A percentile compares a stretch with the other conserved stretches of the same genome.
Evolutionary conservation across 805 yeast species (phyloP).

Genomic region (Lachancea sp.): DNA sequence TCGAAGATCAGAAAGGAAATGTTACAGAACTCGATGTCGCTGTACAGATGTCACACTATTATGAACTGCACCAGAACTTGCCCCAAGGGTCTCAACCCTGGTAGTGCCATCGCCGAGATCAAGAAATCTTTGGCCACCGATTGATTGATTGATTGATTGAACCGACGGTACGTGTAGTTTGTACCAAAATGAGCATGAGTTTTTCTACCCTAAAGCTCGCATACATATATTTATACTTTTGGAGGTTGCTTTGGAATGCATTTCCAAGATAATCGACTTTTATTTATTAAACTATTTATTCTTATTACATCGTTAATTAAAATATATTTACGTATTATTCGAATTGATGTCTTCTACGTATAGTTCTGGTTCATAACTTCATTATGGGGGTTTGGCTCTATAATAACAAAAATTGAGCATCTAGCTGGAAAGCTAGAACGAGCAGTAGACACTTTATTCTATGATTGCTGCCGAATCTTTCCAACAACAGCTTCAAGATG

Average conservation of each 20-base stretch:
- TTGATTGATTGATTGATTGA: constrained; percentile 33
- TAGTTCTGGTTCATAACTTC: too few species aligned
- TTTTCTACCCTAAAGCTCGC: neutral
- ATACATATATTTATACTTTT: neutral
- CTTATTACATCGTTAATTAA: constrained; percentile 1
- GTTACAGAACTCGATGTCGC: constrained; percentile 94
- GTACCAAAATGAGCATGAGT: too few species aligned
- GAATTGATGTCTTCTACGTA: too few species aligned
- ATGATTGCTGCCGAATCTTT: constrained; percentile 3
- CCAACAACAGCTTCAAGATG: neutral
- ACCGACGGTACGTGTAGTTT: too few species aligned
- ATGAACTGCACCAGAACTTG: constrained; percentile 98
- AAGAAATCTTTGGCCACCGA: constrained; percentile 87
- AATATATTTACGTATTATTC: neutral
- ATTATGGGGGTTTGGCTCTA: too few species aligned
- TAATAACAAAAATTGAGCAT: too few species aligned
- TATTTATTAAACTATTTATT: constrained; percentile 7
- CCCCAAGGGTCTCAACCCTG: constrained; percentile 98
- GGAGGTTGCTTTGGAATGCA: neutral
- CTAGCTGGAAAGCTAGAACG: too few species aligned
- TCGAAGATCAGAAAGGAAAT: constrained; percentile 70
- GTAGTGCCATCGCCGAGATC: constrained; percentile 93
- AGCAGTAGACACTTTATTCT: too few species aligned
- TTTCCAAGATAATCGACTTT: neutral
- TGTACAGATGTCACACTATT: constrained; percentile 98